phyloP scores from a whole-genome alignment of 768 basidiomycete genomes.

The Tricholoma bakamatsutake region DNA sequence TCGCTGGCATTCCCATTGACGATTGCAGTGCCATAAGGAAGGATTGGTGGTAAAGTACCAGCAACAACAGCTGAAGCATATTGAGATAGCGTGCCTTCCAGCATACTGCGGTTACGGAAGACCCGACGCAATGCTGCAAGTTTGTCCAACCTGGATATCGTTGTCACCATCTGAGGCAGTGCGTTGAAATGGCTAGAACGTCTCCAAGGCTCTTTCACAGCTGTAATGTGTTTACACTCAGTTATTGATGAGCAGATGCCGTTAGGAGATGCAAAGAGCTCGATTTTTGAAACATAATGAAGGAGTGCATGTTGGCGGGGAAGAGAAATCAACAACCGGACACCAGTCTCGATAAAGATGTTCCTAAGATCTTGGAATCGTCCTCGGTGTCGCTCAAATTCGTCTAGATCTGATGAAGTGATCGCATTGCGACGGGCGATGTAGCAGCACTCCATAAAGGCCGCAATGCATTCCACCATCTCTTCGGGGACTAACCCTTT shows the following conservation, averaged over 20 bases:
- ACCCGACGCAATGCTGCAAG: not conserved
- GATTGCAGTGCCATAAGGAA: not conserved
- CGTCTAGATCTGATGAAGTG: no score
- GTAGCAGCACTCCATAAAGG: no score
- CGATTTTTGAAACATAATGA: not conserved
- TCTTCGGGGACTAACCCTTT: no score
- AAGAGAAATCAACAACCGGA: no score
- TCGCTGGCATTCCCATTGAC: not conserved
- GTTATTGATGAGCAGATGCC: not conserved
- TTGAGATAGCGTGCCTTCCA: not conserved
- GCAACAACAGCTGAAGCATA: not conserved
- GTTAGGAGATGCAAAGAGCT: no score
- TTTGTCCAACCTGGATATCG: not conserved
- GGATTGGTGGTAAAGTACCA: not conserved
- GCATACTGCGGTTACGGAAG: not conserved
- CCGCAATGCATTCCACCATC: no score
- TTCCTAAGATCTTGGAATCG: no score
- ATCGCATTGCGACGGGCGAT: no score
- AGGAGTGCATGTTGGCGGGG: slow-evolving; percentile 6
- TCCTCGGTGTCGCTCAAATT: no score
- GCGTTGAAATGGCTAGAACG: not conserved
- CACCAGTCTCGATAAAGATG: no score
- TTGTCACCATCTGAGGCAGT: not conserved
- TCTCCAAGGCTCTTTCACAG: not conserved
- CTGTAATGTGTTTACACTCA: not conserved